Percentiles rank a stretch among this genome's conserved stretches.
These are phyloP conservation scores for Leersia perrieri DNA, from an alignment of 176 grass and related monocot species.

Conservation along the genomic window DNA sequence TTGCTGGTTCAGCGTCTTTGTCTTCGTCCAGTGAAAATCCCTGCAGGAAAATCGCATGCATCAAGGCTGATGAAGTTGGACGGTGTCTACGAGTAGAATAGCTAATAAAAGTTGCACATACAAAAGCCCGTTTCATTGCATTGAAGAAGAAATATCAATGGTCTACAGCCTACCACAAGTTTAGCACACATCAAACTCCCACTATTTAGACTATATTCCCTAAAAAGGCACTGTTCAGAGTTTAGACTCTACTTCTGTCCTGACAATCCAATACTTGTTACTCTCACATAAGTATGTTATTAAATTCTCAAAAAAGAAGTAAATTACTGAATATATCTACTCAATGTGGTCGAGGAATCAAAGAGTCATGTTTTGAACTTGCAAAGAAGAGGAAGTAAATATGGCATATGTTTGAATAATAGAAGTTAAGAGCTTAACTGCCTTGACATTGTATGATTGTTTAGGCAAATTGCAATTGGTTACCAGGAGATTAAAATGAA, in stretches of 20 bases:
- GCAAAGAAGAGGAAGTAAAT: constrained; percentile 3
- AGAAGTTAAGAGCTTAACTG: not conserved
- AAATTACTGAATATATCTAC: not conserved
- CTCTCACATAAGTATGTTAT: not conserved
- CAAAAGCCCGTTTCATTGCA: not conserved
- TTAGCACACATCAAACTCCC: not conserved
- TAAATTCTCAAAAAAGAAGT: not conserved
- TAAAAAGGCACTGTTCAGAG: too few relatives aligned
- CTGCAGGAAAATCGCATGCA: constrained; percentile 37
- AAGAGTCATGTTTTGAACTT: not conserved
- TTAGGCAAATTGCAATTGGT: not conserved
- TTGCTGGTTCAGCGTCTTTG: constrained; percentile 14
- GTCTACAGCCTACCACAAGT: not conserved
- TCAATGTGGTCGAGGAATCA: not conserved
- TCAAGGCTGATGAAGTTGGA: not conserved
- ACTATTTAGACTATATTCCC: not conserved
- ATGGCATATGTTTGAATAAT: not conserved
- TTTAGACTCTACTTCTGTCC: not conserved
- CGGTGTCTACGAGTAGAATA: not conserved
- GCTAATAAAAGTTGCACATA: not conserved
- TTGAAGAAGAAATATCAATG: not conserved
- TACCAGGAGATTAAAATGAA: not conserved
- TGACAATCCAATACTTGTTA: not conserved
- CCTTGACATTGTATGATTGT: not conserved
- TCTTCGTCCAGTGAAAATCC: constrained; percentile 65